phyloP scores from a whole-genome alignment of 176 grass and related monocot genomes.

The Puccinellia tenuiflora region DNA sequence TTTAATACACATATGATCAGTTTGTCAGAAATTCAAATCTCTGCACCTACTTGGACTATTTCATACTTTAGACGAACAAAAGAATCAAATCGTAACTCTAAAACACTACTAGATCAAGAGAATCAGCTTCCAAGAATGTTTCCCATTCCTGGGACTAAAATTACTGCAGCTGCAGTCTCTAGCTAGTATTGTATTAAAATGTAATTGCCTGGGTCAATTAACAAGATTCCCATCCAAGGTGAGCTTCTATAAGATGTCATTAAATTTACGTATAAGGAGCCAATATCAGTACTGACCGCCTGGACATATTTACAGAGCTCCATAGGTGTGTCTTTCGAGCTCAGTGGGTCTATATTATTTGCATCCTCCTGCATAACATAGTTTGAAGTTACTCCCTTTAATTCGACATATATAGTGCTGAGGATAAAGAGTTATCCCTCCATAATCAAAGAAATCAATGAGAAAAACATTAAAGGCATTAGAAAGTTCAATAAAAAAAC shows the following conservation, averaged over 20 bases:
- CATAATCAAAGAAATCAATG: background rate
- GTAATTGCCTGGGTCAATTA: background rate
- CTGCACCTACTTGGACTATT: background rate
- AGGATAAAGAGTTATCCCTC: background rate
- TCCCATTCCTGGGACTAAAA: background rate
- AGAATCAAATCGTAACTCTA: background rate
- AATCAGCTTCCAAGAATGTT: background rate
- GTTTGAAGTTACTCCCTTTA: background rate
- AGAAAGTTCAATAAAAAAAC: background rate
- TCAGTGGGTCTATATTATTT: background rate
- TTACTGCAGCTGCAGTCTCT: background rate
- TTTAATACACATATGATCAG: background rate
- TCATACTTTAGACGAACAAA: background rate
- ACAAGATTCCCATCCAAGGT: background rate
- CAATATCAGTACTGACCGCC: conserved; percentile 9
- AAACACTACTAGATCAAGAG: background rate
- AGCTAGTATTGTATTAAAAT: background rate
- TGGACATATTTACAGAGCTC: background rate
- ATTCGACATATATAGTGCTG: background rate
- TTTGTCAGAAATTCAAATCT: background rate
- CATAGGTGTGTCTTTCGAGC: background rate
- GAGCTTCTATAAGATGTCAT: background rate
- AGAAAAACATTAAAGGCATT: background rate
- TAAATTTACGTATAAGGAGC: background rate
- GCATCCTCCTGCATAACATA: background rate